Base-by-base conservation (phyloP, 805 yeast species). In the Hanseniaspora mollemarum region DNA sequence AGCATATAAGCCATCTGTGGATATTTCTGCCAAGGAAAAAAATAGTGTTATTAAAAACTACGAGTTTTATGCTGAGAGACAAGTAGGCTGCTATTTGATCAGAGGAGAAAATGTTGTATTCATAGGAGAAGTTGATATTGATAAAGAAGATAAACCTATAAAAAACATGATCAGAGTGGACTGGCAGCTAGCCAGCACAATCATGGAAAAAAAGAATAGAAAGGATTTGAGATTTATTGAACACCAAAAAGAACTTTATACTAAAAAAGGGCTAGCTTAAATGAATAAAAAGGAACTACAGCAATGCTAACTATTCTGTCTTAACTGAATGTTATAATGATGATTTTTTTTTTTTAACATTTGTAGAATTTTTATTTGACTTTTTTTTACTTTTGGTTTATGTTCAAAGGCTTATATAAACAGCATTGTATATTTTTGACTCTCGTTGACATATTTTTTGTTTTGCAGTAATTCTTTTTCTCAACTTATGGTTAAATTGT, bases 81-180 rank as follows among this genome's bases (percentile, higher is more conserved):
- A 72, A 46, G 75, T 83, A 49, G 96, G 95, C 9, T 84, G 86
- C 46, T 81, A 80, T 62, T 76, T 92, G 69, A 81, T 92, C 37
- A 82, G 98, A 67, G 98, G 98, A 55, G 98, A 92, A 65, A 90
- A 90, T 60, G 92, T 92, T 8, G 92, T 88, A 9, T 77, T 88
- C 79, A 65, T 92, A 63, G 98, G 97, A 19, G 96, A 90, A 64
- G 76, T 90, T 55, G 96, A 88, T 65, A 83, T 87, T 55, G 95
- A 86, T 61, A 75, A 70, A 55, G 95, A 87, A 65, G 94, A 84
- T 60, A 76, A 70, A 54, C 83, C 83, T 48, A 66, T 84, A 58
- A 71, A 71, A 37, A 65, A 68, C 13, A 71, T 79, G 64, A 69
- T 73, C 55, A 77, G 75, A 61, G 71, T 85, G 21, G 77, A 76